phyloP scores from a whole-genome alignment of 1,284 basidiomycete species.

The Trichosporon asahii region DNA sequence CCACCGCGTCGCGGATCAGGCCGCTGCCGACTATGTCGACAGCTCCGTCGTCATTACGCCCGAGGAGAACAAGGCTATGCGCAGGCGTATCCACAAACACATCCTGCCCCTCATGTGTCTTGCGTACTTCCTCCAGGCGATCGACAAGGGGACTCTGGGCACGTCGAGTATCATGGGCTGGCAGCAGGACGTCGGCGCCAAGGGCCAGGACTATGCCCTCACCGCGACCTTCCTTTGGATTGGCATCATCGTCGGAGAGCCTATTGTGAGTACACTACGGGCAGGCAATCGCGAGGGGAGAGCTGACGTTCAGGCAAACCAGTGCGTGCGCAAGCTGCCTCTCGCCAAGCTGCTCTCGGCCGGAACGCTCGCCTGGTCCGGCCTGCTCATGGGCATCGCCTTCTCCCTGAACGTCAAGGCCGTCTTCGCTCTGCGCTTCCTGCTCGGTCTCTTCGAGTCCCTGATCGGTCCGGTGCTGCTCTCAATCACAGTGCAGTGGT shows the following conservation, averaged over 20 bases:
- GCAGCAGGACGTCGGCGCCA: constrained; percentile 33
- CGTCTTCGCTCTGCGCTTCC: constrained; percentile 46
- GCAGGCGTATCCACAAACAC: constrained; percentile 20
- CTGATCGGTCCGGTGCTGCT: constrained; percentile 32
- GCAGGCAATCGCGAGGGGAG: neutral
- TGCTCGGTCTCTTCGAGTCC: constrained; percentile 39
- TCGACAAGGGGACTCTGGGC: constrained; percentile 29
- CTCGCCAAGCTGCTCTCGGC: constrained; percentile 31
- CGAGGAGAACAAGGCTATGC: constrained; percentile 26
- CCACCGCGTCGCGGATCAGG: constrained; percentile 10
- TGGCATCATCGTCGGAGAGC: constrained; percentile 37
- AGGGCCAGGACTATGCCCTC: constrained; percentile 39
- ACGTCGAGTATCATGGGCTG: constrained; percentile 41
- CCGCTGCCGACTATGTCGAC: constrained; percentile 25
- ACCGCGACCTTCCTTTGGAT: constrained; percentile 34
- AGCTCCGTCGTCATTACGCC: constrained; percentile 20
- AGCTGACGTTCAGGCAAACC: constrained; percentile 30
- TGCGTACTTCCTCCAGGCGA: constrained; percentile 23
- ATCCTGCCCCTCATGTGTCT: constrained; percentile 21
- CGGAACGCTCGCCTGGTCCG: constrained; percentile 34
- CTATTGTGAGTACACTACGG: constrained; percentile 21
- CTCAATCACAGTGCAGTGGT: constrained; percentile 33
- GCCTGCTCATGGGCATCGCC: constrained; percentile 58
- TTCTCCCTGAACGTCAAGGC: constrained; percentile 68
- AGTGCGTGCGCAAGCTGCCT: constrained; percentile 34